Conservation (phyloP, 2,329 filamentous ascomycete species). For the Pseudocercospora cruenta region DNA sequence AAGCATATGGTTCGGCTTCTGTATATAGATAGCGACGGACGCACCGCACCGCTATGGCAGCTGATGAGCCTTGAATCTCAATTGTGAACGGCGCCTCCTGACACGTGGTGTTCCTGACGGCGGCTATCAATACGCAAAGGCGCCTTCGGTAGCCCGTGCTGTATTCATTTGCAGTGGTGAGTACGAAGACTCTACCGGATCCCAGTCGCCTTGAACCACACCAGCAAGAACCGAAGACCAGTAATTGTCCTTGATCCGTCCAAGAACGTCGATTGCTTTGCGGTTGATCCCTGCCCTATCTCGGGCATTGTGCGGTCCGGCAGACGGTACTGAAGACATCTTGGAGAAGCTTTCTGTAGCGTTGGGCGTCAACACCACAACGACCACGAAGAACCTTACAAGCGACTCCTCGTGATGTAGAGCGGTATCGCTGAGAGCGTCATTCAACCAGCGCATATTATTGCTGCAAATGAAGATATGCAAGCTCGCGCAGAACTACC, state of each 20-base stretch:
- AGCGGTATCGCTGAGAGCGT: too few species aligned
- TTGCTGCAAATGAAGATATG: conserved; percentile 9
- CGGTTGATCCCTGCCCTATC: conserved; percentile 1
- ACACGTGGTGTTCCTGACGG: conserved; percentile 10
- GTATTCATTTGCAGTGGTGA: background rate
- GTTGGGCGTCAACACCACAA: conserved; percentile 20
- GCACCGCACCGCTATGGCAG: conserved; percentile 8
- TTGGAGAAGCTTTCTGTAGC: background rate
- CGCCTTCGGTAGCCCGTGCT: background rate
- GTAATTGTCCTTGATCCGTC: background rate
- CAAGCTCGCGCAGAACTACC: conserved; percentile 1
- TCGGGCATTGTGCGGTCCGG: conserved; percentile 11
- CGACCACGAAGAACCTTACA: conserved; percentile 15
- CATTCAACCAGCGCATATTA: background rate
- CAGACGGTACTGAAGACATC: conserved; percentile 1
- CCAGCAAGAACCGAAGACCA: background rate
- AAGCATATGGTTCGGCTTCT: background rate
- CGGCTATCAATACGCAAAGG: background rate
- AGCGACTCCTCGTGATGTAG: conserved; percentile 8
- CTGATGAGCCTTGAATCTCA: conserved; percentile 3
- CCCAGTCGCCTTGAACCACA: background rate
- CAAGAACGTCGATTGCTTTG: background rate
- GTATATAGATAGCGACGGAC: conserved; percentile 3
- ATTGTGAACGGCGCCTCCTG: background rate
- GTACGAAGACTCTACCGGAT: background rate